phyloP scores from a whole-genome alignment of 768 basidiomycete genomes.

The Lyophyllum shimeji region DNA sequence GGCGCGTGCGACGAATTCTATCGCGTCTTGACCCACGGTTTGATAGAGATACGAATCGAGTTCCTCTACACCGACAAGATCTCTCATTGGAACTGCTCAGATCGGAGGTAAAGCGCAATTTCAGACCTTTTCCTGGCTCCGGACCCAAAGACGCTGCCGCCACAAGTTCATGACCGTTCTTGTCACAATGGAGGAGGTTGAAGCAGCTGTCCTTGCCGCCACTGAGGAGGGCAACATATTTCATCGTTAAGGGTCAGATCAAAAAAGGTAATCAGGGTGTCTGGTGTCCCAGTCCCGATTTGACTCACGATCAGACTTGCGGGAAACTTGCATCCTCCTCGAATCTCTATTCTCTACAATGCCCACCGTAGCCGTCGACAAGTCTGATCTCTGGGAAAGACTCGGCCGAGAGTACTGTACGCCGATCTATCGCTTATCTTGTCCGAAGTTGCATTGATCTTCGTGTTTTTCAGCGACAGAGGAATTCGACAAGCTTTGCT shows the following conservation, averaged over 20 bases:
- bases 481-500: conserved; percentile 93
- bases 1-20: conserved; percentile 82
- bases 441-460: conserved; percentile 16
- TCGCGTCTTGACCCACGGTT: conserved; percentile 96
- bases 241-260: conserved; percentile 49
- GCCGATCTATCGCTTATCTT: conserved; percentile 19
- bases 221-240: conserved; percentile 91
- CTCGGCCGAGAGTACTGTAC: conserved; percentile 82
- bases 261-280: conserved; percentile 19
- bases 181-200: conserved; percentile 86
- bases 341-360: conserved; percentile 40
- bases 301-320: conserved; percentile 31
- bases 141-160: conserved; percentile 91
- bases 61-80: conserved; percentile 68
- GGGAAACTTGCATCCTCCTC: conserved; percentile 6
- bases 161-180: conserved; percentile 83
- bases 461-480: conserved; percentile 65
- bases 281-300: conserved; percentile 21
- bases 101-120: conserved; percentile 16
- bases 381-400: conserved; percentile 88
- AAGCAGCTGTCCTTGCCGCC: conserved; percentile 98
- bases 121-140: conserved; percentile 78
- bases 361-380: conserved; percentile 97
- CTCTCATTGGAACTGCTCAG: conserved; percentile 19
- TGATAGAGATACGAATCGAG: conserved; percentile 98